Base-by-base conservation (phyloP, 2,329 filamentous ascomycete species). In the Colletotrichum limetticola region DNA sequence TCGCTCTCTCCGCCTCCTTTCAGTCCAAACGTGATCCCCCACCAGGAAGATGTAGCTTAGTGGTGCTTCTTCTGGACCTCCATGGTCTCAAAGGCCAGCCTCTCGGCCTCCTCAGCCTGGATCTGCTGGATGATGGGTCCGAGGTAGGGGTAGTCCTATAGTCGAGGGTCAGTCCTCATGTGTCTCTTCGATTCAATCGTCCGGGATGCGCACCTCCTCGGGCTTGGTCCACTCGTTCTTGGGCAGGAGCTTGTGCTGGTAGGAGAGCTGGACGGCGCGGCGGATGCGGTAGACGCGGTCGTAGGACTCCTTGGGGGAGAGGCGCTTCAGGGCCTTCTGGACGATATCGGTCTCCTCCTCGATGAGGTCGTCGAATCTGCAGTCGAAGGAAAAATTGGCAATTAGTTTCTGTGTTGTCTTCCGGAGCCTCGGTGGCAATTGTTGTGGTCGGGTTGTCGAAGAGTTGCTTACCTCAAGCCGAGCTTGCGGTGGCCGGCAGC, bases 231-330 rank as follows among this genome's bases (percentile, higher is more conserved):
- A 91, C 81, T 91, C 82, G 42, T 86, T 81, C 85, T 88, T 89
- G 82, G 91, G 89, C 68, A 92, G 87, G 75, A 92, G 85, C 86
- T 91, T 91, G 83, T 92, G 91, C 79, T 87, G 83, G 80, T 90
- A 83, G 79, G 87, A 90, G 84, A 86, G 87, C 87, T 99, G 97
- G 86, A 97, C 92, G 80, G 97, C 96, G 86, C 97, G 92, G 87
- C 97, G 94, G 85, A 99, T 91, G 82, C 97, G 95, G 92, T 95
- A 99, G 83, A 98, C 91, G 84, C 97, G 96, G 88, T 99, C 97
- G 87, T 98, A 98, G 80, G 92, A 90, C 83, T 97, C 94, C 89
- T 97, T 94, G 80, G 94, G 90, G 71, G 94, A 91, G 75, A 99
- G 93, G 83, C 97, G 95, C 90, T 94, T 94, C 81, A 99, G 90